phyloP scores from a whole-genome alignment of 2,329 filamentous ascomycete genomes.

The Alternaria ventricosa region DNA sequence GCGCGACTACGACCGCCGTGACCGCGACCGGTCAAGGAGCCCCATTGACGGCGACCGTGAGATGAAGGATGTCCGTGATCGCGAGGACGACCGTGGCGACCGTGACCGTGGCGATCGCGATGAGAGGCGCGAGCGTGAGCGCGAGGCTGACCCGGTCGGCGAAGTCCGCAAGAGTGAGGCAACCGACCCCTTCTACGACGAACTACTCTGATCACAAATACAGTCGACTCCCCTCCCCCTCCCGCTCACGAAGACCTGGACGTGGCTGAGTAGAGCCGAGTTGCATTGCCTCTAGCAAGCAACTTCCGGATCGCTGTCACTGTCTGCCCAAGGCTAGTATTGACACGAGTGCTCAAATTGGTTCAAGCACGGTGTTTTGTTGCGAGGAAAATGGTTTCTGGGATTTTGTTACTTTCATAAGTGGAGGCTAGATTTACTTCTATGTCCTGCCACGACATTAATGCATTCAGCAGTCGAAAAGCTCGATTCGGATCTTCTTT shows the following conservation, averaged over 20 bases:
- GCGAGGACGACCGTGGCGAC: slow-evolving; percentile 64
- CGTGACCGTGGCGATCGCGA: slow-evolving; percentile 56
- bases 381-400: slow-evolving; percentile 30
- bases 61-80: slow-evolving; percentile 62
- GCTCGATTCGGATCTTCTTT: slow-evolving; percentile 40
- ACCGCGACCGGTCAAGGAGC: slow-evolving; percentile 76
- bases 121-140: slow-evolving; percentile 58
- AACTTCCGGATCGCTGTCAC: slow-evolving; percentile 14
- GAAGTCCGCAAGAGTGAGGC: slow-evolving; percentile 85
- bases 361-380: slow-evolving; percentile 31
- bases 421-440: slow-evolving; percentile 34
- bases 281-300: slow-evolving; percentile 20
- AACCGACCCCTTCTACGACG: slow-evolving; percentile 21
- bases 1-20: slow-evolving; percentile 72
- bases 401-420: slow-evolving; percentile 29
- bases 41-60: slow-evolving; percentile 60
- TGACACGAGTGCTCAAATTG: slow-evolving; percentile 26
- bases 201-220: slow-evolving; percentile 37
- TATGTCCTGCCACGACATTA: slow-evolving; percentile 40
- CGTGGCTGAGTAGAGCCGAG: slow-evolving; percentile 73
- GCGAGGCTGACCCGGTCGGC: slow-evolving; percentile 76
- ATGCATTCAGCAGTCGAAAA: slow-evolving; percentile 46
- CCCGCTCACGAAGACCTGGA: slow-evolving; percentile 89
- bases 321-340: slow-evolving; percentile 26
- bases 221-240: slow-evolving; percentile 78